These are phyloP conservation scores for Pyrenophora graminea DNA, from an alignment of 2,329 filamentous ascomycete genomes.

Conservation along the genomic window DNA sequence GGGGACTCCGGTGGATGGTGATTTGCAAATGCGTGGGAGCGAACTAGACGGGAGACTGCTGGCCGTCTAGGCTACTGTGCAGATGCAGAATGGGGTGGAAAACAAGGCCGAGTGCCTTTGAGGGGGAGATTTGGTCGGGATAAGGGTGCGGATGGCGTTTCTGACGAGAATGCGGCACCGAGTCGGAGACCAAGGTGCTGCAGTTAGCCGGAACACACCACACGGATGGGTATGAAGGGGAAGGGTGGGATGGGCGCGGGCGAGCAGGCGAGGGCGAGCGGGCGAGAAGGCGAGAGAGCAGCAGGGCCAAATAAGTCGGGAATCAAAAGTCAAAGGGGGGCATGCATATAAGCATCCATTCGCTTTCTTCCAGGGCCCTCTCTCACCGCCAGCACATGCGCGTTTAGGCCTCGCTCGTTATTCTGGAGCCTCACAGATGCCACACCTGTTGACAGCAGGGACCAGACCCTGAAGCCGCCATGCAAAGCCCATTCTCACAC, in stretches of 20 bases:
- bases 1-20: constrained; percentile 1
- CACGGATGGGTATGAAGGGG: constrained; percentile 2
- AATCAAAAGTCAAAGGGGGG: not conserved
- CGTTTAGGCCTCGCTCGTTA: constrained; percentile 7
- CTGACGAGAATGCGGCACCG: constrained; percentile 13
- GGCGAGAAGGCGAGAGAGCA: not conserved
- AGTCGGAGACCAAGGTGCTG: constrained; percentile 5
- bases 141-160: constrained; percentile 9
- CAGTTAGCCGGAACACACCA: constrained; percentile 13
- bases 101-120: constrained; percentile 9
- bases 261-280: not conserved
- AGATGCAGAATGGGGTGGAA: constrained; percentile 15
- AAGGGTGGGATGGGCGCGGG: not conserved
- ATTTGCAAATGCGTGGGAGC: constrained; percentile 3
- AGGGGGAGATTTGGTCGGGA: constrained; percentile 22
- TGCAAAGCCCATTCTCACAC: constrained; percentile 6
- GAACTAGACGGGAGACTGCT: constrained; percentile 1
- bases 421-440: constrained; percentile 14
- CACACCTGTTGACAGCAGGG: constrained; percentile 9
- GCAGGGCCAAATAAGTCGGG: not conserved
- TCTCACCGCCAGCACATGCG: constrained; percentile 17
- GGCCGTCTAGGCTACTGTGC: constrained; percentile 10
- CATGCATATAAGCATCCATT: constrained; percentile 4
- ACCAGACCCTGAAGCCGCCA: constrained; percentile 15
- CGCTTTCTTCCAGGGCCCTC: not conserved